Conservation (phyloP, 768 basidiomycete genomes). For the Russula abietina region DNA sequence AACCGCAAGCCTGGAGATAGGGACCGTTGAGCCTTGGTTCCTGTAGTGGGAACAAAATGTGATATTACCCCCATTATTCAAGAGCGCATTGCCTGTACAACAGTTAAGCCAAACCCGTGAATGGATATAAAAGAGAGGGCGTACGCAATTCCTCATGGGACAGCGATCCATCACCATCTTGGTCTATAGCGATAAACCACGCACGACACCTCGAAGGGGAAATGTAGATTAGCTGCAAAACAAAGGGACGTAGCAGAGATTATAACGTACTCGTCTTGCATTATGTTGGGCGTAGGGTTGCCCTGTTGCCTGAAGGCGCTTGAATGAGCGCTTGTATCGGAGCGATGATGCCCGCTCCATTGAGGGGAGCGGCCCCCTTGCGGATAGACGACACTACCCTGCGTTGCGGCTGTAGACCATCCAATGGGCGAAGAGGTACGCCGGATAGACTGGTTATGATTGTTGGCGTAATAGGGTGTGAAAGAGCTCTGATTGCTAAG, state of each 20-base stretch:
- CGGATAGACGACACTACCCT: neutral
- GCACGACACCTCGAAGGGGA: neutral
- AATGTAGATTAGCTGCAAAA: neutral
- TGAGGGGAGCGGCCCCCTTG: neutral
- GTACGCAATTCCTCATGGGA: constrained; percentile 10
- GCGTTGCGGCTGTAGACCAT: neutral
- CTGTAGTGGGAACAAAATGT: neutral
- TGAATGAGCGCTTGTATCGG: neutral
- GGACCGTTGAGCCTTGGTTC: neutral
- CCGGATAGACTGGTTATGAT: neutral
- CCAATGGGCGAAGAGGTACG: neutral
- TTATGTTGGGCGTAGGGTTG: neutral
- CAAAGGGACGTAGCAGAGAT: neutral
- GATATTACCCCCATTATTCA: constrained; percentile 2
- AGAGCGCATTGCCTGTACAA: constrained; percentile 5
- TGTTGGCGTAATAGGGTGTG: neutral
- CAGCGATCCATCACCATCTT: constrained; percentile 5
- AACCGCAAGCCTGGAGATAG: constrained; percentile 4
- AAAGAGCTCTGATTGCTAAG: too few species aligned
- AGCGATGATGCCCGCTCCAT: too few species aligned
- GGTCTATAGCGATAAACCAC: constrained; percentile 13
- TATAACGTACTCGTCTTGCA: neutral
- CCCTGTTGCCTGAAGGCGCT: neutral
- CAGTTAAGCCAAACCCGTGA: neutral
- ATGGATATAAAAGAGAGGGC: neutral